A percentile compares a stretch with the other conserved stretches of the same genome.
These are phyloP conservation scores for Pestalotiopsis sp. DNA, from an alignment of 2,329 filamentous ascomycete species.

Conservation along the genomic window DNA sequence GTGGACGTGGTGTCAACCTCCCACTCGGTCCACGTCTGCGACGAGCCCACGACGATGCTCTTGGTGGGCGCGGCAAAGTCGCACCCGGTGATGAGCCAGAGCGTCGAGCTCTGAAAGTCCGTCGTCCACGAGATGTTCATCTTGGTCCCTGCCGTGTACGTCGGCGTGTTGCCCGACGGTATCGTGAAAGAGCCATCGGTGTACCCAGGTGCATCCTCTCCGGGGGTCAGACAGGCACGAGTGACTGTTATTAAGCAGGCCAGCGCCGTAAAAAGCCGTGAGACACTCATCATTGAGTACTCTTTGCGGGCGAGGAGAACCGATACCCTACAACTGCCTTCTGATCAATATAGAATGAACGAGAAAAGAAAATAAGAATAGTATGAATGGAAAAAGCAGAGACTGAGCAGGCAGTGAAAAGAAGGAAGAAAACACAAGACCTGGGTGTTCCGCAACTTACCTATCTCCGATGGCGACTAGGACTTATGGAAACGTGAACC, in stretches of 20 bases:
- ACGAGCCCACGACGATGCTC: conserved; percentile 22
- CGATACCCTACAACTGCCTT: not conserved
- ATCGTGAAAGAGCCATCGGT: conserved; percentile 24
- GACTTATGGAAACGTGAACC: not conserved
- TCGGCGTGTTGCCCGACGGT: conserved; percentile 21
- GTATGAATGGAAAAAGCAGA: not conserved
- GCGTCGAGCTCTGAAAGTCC: conserved; percentile 24
- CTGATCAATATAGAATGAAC: not conserved
- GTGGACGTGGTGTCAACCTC: conserved; percentile 25
- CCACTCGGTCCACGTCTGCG: conserved; percentile 24
- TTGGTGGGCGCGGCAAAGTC: conserved; percentile 22
- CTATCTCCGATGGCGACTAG: not conserved
- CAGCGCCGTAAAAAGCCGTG: not conserved
- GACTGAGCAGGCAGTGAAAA: not conserved
- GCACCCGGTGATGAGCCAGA: conserved; percentile 27
- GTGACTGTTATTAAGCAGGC: not conserved
- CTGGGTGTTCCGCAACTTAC: not conserved
- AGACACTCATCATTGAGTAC: not conserved
- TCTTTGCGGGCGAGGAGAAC: not conserved
- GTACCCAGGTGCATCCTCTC: conserved; percentile 18
- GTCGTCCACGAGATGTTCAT: conserved; percentile 27
- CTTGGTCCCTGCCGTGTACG: conserved; percentile 22
- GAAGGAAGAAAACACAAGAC: not conserved
- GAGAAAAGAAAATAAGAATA: not conserved
- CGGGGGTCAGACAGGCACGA: not conserved